phyloP scores from a whole-genome alignment of 2,329 filamentous ascomycete genomes.

The Colletotrichum tamarilloi region DNA sequence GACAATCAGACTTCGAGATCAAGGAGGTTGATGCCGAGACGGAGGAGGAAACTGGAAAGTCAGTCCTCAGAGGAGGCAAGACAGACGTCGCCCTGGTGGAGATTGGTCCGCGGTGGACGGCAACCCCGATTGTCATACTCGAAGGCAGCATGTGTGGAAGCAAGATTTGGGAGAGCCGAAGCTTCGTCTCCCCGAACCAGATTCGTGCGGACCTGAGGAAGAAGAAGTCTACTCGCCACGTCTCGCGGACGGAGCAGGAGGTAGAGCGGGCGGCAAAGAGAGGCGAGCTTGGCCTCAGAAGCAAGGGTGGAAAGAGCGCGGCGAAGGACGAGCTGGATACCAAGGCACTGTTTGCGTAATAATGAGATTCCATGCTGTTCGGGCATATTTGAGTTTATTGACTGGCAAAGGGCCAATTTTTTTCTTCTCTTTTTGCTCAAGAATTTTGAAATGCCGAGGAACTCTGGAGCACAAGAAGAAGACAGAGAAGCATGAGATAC shows the following conservation, averaged over 20 bases:
- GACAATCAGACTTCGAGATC: slow-evolving; percentile 76
- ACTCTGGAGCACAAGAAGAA: neutral
- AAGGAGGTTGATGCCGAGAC: slow-evolving; percentile 48
- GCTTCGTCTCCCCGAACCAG: slow-evolving; percentile 97
- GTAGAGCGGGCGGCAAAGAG: slow-evolving; percentile 80
- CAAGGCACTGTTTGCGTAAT: slow-evolving; percentile 77
- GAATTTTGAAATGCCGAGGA: neutral
- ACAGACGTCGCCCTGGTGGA: slow-evolving; percentile 88
- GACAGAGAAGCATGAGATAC: neutral
- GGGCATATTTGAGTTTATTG: neutral
- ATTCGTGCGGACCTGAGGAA: slow-evolving; percentile 83
- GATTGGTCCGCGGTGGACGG: slow-evolving; percentile 78
- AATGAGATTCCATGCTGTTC: slow-evolving; percentile 15
- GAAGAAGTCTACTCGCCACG: slow-evolving; percentile 82
- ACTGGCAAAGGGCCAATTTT: neutral
- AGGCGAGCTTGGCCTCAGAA: slow-evolving; percentile 79
- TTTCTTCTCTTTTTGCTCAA: neutral
- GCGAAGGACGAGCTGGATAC: slow-evolving; percentile 80
- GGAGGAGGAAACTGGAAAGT: slow-evolving; percentile 49
- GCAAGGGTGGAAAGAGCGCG: slow-evolving; percentile 70
- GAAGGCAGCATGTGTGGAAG: slow-evolving; percentile 96
- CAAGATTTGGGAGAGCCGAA: slow-evolving; percentile 97
- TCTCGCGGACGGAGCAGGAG: slow-evolving; percentile 78
- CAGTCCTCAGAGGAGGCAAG: slow-evolving; percentile 61
- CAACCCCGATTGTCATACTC: slow-evolving; percentile 82